phyloP scores from a whole-genome alignment of 192 early-diverging fungal species.

The Umbelopsis ramanniana region DNA sequence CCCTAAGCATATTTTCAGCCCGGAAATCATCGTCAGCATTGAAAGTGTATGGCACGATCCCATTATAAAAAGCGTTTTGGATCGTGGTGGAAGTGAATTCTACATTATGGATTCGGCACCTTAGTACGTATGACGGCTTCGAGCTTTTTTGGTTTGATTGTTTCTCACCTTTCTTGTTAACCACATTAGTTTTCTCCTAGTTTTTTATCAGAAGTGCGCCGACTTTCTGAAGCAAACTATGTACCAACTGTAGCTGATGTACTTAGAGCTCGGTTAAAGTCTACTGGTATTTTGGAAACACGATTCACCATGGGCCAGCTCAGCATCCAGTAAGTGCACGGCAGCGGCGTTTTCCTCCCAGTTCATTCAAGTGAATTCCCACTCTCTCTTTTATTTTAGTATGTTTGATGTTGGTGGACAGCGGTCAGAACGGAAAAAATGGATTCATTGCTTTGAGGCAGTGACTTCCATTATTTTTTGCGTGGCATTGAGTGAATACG shows the following conservation, averaged over 20 bases:
- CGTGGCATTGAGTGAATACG: constrained; percentile 84
- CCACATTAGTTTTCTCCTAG: constrained; percentile 43
- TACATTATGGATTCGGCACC: constrained; percentile 83
- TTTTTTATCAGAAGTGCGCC: constrained; percentile 90
- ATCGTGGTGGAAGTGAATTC: constrained; percentile 66
- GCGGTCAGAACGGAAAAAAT: constrained; percentile 72
- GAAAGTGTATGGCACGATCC: constrained; percentile 69
- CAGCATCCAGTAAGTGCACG: constrained; percentile 76
- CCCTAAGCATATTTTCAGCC: constrained; percentile 38
- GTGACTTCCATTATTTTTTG: constrained; percentile 86
- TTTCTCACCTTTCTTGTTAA: neutral
- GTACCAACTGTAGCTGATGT: constrained; percentile 95
- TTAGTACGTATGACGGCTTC: constrained; percentile 50
- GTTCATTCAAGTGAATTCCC: too few relatives aligned
- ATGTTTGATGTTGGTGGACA: constrained; percentile 83
- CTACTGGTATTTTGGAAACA: constrained; percentile 97
- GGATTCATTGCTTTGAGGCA: constrained; percentile 79
- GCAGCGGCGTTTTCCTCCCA: constrained; percentile 10
- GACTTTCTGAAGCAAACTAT: constrained; percentile 86
- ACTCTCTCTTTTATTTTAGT: constrained; percentile 30
- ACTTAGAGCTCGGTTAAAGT: constrained; percentile 92
- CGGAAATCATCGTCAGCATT: constrained; percentile 61
- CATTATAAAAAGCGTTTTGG: constrained; percentile 56
- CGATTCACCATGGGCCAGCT: constrained; percentile 91
- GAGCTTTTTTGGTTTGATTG: neutral